Base-by-base conservation (phyloP, 176 grass and related monocot genomes). In the Hsuehochloa calcarea region DNA sequence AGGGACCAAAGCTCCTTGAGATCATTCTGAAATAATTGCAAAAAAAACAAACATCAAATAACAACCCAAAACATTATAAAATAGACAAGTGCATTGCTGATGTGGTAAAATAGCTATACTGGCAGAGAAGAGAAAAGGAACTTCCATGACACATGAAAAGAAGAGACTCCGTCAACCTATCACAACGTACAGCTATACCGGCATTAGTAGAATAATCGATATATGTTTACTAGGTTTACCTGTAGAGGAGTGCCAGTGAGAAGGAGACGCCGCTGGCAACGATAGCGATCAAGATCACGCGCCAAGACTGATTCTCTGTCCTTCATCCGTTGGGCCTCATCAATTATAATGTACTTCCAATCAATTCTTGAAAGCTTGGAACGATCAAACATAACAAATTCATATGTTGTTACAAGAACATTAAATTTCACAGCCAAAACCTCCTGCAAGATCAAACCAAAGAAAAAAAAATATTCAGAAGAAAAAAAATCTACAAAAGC, bases 261-360 rank as follows among this genome's bases (percentile, higher is more conserved):
- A 63, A 99, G 93, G 20, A 99, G 85, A 22, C 97, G 91, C 49
- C 97, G 93, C 79, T 99, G 97, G 78, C 97, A 99, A 74, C 93
- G 93, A 78, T 99, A 99, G 19, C 93, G 81, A 83, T 99, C 97
- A 20, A 99, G 93, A 87, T 96, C 97, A 73, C 97, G 93, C 5
- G 97, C 97, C 79, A 99, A 85, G 58, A 99, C 97, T 20, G 97
- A 99, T 64, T 99, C 93, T 66, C 97, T 94, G 69, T 99, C 93
- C 70, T 99, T 99, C 97, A 99, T 99, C 37, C 97, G 88, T 82
- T 99, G 97, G 44, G 97, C 97, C 90, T 99, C 97, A 19, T 99
- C 97, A 78, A 99, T 99, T 71, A 99, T 94, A 89, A 99, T 99
- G 62, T 99, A 99, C 76, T 92, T 99, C 97, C 97, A 99, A 68